Conservation (phyloP, 2,329 filamentous ascomycete species). For the Neonectria coccinea region DNA sequence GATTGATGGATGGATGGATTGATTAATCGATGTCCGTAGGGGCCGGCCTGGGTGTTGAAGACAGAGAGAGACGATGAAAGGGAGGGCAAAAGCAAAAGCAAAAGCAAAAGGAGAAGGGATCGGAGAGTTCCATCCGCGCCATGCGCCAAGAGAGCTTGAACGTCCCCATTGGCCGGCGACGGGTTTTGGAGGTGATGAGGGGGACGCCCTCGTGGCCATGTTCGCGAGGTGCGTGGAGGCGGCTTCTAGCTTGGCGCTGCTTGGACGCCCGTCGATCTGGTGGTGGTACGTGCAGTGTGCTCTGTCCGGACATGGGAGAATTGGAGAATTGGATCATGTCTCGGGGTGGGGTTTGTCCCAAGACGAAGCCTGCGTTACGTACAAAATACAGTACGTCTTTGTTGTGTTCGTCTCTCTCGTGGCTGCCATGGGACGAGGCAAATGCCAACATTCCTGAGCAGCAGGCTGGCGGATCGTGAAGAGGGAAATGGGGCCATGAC, state of each 20-base stretch:
- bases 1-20: constrained; percentile 33
- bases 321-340: constrained; percentile 1
- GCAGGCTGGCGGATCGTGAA: not conserved
- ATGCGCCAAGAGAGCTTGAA: constrained; percentile 13
- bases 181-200: not conserved
- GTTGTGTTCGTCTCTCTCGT: no score
- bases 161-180: constrained; percentile 18
- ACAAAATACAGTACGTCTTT: not conserved
- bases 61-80: constrained; percentile 12
- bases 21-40: constrained; percentile 12
- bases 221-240: constrained; percentile 20
- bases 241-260: constrained; percentile 2
- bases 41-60: constrained; percentile 8
- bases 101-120: not conserved
- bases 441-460: not conserved
- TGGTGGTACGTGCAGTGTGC: constrained; percentile 1
- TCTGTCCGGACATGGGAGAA: not conserved
- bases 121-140: constrained; percentile 16
- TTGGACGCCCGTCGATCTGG: constrained; percentile 15
- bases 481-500: not conserved
- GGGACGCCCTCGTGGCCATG: constrained; percentile 13
- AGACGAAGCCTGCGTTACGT: not conserved
- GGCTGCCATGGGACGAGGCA: not conserved
- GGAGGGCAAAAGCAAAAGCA: no score
- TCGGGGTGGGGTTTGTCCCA: not conserved